Evolutionary conservation across 139 green algal genomes (phyloP).

Genomic region (Pedinophyceae sp.): DNA sequence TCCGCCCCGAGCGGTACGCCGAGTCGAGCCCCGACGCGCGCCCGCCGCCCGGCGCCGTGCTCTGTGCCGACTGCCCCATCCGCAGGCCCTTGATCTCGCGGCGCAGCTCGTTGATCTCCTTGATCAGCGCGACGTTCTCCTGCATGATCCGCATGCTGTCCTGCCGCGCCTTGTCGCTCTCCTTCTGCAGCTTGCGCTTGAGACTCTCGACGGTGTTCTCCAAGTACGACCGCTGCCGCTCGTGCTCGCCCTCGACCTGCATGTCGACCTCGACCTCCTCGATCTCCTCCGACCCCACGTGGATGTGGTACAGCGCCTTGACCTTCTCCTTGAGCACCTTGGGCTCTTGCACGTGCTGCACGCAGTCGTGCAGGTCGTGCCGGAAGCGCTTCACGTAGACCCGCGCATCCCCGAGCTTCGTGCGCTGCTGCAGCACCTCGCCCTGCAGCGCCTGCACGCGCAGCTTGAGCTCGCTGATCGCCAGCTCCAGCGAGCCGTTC

Average conservation of each 20-base stretch:
- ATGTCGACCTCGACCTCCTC: slow-evolving; percentile 23
- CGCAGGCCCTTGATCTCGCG: slow-evolving; percentile 45
- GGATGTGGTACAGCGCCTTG: slow-evolving; percentile 57
- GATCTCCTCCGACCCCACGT: slow-evolving; percentile 26
- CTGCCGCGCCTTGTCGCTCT: slow-evolving; percentile 41
- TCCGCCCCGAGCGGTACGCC: background rate
- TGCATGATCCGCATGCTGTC: slow-evolving; percentile 52
- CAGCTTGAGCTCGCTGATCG: slow-evolving; percentile 45
- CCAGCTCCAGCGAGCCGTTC: slow-evolving; percentile 58
- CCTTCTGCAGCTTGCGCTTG: slow-evolving; percentile 58
- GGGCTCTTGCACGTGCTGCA: slow-evolving; percentile 50
- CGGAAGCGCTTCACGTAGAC: slow-evolving; percentile 12
- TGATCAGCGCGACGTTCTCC: slow-evolving; percentile 52
- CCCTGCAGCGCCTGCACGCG: slow-evolving; percentile 42
- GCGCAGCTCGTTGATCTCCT: slow-evolving; percentile 75
- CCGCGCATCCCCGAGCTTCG: too few species aligned
- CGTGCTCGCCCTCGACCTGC: slow-evolving; percentile 47
- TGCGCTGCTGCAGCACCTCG: slow-evolving; percentile 23
- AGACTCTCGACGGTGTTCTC: slow-evolving; percentile 61
- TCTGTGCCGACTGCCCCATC: slow-evolving; percentile 1
- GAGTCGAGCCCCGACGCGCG: background rate
- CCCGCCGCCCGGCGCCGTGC: background rate
- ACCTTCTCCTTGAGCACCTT: slow-evolving; percentile 65
- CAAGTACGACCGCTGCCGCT: slow-evolving; percentile 53
- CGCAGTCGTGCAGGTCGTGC: slow-evolving; percentile 35